phyloP scores from a whole-genome alignment of 495 filamentous ascomycete species.

The Evansstolkia leycettana region DNA sequence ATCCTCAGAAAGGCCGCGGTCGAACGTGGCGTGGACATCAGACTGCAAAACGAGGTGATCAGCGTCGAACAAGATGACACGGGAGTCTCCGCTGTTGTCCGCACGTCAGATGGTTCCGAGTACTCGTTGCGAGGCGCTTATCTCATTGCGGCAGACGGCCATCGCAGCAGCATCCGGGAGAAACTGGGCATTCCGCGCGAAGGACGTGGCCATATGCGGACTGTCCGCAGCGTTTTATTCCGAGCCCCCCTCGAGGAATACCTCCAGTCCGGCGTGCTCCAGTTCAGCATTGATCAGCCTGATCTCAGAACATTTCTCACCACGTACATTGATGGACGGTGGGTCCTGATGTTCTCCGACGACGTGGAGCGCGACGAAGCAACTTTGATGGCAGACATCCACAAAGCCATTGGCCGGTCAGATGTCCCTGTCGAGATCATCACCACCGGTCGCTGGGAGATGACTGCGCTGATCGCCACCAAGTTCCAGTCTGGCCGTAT shows the following conservation, averaged over 20 bases:
- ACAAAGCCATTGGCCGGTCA: slow-evolving; percentile 8
- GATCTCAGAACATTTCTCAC: slow-evolving; percentile 13
- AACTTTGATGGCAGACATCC: slow-evolving; percentile 6
- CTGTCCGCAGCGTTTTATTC: slow-evolving; percentile 29
- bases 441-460: slow-evolving; percentile 16
- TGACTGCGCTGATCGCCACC: slow-evolving; percentile 15
- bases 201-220: slow-evolving; percentile 22
- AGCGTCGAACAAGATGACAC: slow-evolving; percentile 9
- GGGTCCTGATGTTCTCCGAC: slow-evolving; percentile 18
- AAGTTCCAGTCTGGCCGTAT: slow-evolving; percentile 20
- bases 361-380: slow-evolving; percentile 12
- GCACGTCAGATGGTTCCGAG: slow-evolving; percentile 3
- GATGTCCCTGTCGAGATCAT: slow-evolving; percentile 16
- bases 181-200: slow-evolving; percentile 13
- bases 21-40: slow-evolving; percentile 19
- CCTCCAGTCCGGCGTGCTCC: slow-evolving; percentile 8
- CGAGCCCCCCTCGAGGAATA: slow-evolving; percentile 13
- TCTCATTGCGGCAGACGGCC: slow-evolving; percentile 22
- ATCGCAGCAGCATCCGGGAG: slow-evolving; percentile 17
- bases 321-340: slow-evolving; percentile 17
- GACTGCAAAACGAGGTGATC: slow-evolving; percentile 7
- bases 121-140: slow-evolving; percentile 12
- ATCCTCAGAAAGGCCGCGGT: slow-evolving; percentile 13
- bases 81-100: slow-evolving; percentile 8
- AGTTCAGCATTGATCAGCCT: slow-evolving; percentile 13